phyloP scores from a whole-genome alignment of 257 asterid genomes.

The Gynochthodes officinalis region DNA sequence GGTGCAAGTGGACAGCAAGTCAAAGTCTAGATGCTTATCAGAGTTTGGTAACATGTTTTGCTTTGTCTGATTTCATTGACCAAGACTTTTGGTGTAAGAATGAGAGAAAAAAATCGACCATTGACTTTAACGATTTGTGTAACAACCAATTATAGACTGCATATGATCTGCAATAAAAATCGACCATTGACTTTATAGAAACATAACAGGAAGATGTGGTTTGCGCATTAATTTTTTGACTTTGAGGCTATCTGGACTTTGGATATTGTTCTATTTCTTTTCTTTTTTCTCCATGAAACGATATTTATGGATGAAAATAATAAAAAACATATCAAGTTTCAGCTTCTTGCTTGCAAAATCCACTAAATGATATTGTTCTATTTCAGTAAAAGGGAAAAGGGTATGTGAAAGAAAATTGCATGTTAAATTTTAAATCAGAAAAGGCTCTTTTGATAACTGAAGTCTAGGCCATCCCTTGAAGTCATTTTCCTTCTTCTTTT shows the following conservation, averaged over 20 bases:
- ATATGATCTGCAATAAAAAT: too few species aligned
- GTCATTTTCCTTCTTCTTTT: too few species aligned
- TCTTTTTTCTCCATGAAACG: too few species aligned
- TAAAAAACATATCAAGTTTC: too few species aligned
- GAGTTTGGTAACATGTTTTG: constrained; percentile 4
- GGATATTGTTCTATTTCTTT: not conserved
- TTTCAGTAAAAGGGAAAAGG: not conserved
- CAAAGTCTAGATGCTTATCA: constrained; percentile 7
- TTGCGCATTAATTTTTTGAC: not conserved
- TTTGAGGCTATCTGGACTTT: too few species aligned
- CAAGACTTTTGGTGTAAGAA: not conserved
- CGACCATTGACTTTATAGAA: not conserved
- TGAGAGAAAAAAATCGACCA: not conserved
- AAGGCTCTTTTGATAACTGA: too few species aligned
- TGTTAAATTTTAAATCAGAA: too few species aligned
- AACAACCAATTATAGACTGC: not conserved
- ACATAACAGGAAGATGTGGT: not conserved
- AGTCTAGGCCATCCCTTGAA: too few species aligned
- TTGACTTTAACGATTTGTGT: not conserved
- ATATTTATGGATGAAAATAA: too few species aligned
- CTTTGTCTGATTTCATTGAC: constrained; percentile 8
- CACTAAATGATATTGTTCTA: not conserved
- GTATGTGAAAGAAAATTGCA: not conserved
- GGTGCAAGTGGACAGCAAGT: constrained; percentile 4
- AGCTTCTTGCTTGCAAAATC: too few species aligned